Evolutionary conservation across 805 yeast genomes (phyloP).

Genomic region (Kodamaea lidongshanica): DNA sequence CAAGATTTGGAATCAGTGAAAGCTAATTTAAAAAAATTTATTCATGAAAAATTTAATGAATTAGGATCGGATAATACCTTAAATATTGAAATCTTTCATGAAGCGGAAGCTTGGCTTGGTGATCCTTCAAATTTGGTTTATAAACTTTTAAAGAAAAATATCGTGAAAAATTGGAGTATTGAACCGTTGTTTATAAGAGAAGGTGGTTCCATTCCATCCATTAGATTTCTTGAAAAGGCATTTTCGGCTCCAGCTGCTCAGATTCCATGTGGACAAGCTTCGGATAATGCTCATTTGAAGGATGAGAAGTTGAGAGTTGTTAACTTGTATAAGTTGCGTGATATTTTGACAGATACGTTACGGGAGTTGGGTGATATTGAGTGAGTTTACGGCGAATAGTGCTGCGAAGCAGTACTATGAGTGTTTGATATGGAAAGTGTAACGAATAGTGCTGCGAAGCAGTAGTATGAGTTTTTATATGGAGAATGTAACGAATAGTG

Average conservation of each 20-base stretch:
- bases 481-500: too few relatives aligned
- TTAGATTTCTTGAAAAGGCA: conserved; percentile 73
- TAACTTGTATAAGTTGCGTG: conserved; percentile 69
- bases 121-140: conserved; percentile 74
- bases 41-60: conserved; percentile 41
- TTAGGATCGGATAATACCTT: conserved; percentile 60
- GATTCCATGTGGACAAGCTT: conserved; percentile 91
- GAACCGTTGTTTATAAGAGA: conserved; percentile 87
- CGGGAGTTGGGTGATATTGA: conserved; percentile 31
- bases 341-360: conserved; percentile 52
- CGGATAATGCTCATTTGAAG: conserved; percentile 89
- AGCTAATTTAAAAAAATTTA: conserved; percentile 37
- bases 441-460: too few relatives aligned
- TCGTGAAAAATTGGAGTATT: conserved; percentile 61
- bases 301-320: conserved; percentile 78
- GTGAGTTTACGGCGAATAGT: too few relatives aligned
- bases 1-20: conserved; percentile 65
- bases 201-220: conserved; percentile 94
- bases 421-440: too few relatives aligned
- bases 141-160: conserved; percentile 54
- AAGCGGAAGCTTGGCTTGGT: conserved; percentile 96
- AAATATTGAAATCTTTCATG: conserved; percentile 58
- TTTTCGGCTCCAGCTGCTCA: conserved; percentile 90
- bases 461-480: too few relatives aligned
- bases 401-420: too few relatives aligned